Conservation (phyloP, 2,329 filamentous ascomycete species). For the Botrytis paeoniae region DNA sequence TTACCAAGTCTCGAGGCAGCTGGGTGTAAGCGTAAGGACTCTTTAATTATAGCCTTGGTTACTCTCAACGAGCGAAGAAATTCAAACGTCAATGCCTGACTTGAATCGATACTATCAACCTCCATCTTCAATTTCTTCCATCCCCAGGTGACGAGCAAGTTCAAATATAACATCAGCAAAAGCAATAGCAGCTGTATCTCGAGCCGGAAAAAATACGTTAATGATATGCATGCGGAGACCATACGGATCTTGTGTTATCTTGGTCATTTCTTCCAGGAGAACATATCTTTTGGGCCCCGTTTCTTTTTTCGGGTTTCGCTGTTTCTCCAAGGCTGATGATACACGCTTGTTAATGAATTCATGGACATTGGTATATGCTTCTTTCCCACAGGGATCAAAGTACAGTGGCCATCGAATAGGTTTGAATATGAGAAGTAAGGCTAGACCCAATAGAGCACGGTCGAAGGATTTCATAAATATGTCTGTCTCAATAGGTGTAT, state of each 20-base stretch:
- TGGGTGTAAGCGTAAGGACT: slow-evolving; percentile 3
- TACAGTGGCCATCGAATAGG: slow-evolving; percentile 17
- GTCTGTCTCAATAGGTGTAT: slow-evolving; percentile 11
- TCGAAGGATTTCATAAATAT: slow-evolving; percentile 9
- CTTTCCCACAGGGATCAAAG: slow-evolving; percentile 12
- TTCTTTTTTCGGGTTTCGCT: background rate
- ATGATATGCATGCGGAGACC: slow-evolving; percentile 5
- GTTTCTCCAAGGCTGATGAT: slow-evolving; percentile 12
- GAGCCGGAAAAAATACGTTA: background rate
- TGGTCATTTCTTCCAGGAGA: background rate
- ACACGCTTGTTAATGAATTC: slow-evolving; percentile 8
- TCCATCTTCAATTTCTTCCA: background rate
- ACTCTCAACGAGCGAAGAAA: background rate
- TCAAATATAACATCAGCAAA: background rate
- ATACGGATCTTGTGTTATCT: background rate
- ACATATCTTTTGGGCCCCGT: background rate
- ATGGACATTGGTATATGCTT: slow-evolving; percentile 11
- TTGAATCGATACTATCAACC: background rate
- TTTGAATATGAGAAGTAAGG: slow-evolving; percentile 6
- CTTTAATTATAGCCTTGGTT: slow-evolving; percentile 4
- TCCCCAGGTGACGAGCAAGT: slow-evolving; percentile 5
- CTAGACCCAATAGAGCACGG: background rate
- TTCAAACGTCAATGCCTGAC: background rate
- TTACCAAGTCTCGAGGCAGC: slow-evolving; percentile 1
- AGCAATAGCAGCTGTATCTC: background rate